Conservation (phyloP, 441 rosid genomes). For the Eutrema salsugineum region DNA sequence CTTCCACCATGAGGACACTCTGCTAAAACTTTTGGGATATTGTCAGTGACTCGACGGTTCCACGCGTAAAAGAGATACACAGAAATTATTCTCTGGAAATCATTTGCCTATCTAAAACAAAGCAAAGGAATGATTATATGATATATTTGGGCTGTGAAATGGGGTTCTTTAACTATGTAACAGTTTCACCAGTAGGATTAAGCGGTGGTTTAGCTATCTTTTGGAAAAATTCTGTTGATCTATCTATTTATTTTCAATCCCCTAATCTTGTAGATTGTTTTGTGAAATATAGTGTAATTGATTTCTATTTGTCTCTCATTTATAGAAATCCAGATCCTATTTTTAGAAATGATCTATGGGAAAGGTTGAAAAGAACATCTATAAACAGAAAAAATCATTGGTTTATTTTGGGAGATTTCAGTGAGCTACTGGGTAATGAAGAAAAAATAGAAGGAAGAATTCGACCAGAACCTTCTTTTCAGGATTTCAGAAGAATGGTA, state of each 20-base stretch:
- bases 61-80: too few relatives aligned
- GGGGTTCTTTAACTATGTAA: neutral
- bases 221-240: neutral
- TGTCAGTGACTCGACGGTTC: too few relatives aligned
- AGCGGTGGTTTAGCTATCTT: neutral
- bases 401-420: neutral
- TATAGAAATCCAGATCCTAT: neutral
- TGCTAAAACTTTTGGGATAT: too few relatives aligned
- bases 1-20: too few relatives aligned
- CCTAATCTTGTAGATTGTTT: neutral
- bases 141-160: neutral
- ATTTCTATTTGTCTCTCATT: too few relatives aligned
- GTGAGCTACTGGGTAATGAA: neutral
- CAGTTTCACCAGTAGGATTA: neutral
- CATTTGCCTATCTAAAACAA: too few relatives aligned
- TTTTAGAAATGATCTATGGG: neutral
- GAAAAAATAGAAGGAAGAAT: neutral
- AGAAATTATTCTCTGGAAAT: too few relatives aligned
- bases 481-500: neutral
- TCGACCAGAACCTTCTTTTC: neutral
- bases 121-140: too few relatives aligned
- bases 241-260: neutral
- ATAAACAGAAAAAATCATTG: neutral
- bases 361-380: neutral
- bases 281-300: neutral